Evolutionary conservation across 2,329 filamentous ascomycete genomes (phyloP).

Genomic region (Fusarium euwallaceae): DNA sequence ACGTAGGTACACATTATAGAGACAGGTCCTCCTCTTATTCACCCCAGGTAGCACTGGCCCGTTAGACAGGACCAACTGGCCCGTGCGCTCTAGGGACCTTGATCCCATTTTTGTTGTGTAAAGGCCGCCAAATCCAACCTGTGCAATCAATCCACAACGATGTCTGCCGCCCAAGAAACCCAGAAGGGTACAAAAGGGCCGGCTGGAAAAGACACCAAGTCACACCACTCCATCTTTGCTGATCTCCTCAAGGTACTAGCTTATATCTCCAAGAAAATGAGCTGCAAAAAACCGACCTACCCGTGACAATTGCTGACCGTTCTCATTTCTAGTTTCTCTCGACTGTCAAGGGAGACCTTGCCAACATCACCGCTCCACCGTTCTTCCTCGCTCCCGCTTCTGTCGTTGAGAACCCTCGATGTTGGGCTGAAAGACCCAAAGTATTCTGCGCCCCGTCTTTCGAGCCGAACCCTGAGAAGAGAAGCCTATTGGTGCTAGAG

Average conservation of each 20-base stretch:
- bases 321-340: not conserved
- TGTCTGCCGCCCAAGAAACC: not conserved
- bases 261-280: not conserved
- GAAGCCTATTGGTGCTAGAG: constrained; percentile 59
- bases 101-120: not conserved
- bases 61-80: not conserved
- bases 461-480: constrained; percentile 56
- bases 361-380: constrained; percentile 65
- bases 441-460: constrained; percentile 62
- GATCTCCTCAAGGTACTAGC: not conserved
- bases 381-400: constrained; percentile 63
- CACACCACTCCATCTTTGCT: not conserved
- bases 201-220: not conserved
- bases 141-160: not conserved
- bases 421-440: constrained; percentile 62
- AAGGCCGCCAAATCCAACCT: not conserved
- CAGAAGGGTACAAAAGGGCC: not conserved
- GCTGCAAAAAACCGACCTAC: not conserved
- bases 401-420: constrained; percentile 64
- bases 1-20: not conserved
- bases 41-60: too few species aligned
- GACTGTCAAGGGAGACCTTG: constrained; percentile 62
- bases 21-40: too few species aligned
- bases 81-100: not conserved
- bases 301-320: not conserved